Base-by-base conservation (phyloP, 306 rosid genomes). In the Dryas octopetala region DNA sequence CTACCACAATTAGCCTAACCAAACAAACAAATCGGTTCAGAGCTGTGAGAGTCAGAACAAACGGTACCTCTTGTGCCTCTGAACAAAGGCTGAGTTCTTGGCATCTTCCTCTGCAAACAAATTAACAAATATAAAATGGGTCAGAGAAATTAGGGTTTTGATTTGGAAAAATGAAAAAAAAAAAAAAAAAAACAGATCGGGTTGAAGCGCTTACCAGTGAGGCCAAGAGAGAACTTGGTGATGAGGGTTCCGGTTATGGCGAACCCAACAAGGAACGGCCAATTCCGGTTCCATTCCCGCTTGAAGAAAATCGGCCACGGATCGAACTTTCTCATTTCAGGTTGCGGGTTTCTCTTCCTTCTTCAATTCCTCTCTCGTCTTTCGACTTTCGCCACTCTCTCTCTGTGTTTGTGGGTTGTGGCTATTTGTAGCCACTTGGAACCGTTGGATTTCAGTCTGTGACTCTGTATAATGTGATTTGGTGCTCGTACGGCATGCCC, bases 251-350 rank as follows among this genome's bases (percentile, higher is more conserved):
- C 97, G 14, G 91, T 92, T 41, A 89, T 15, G 48, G 97, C 97
- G 79, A 95, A 95, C 3, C 99, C 97, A 4, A 86, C 96, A 7
- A 95, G 79, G 77, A 95, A 95, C 3, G 99, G 97, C 97, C 97
- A 92, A 74, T 80, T 95, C 38, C 96, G 85, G 16, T 80, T 88
- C 96, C 93, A 90, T 77, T 92, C 97, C 6, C 97, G 86, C 92
- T 78, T 89, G 93, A 92, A 92, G 91, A 92, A 92, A 58, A 95
- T 75, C 3, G 96, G 91, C 99, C 97, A 95, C 4, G 97, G 97
- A 86, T 95, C 97, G 85, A 95, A 89, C 70, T 81, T 78, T 84
- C 79, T 59, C 93, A 89, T 88, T 71, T 78, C 1, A 3, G 49
- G 13, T 5, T 32, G 12, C 32, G 7, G 3, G 7, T 41, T 7